Evolutionary conservation across 306 rosid genomes (phyloP).

Genomic region (Quercus dentata): DNA sequence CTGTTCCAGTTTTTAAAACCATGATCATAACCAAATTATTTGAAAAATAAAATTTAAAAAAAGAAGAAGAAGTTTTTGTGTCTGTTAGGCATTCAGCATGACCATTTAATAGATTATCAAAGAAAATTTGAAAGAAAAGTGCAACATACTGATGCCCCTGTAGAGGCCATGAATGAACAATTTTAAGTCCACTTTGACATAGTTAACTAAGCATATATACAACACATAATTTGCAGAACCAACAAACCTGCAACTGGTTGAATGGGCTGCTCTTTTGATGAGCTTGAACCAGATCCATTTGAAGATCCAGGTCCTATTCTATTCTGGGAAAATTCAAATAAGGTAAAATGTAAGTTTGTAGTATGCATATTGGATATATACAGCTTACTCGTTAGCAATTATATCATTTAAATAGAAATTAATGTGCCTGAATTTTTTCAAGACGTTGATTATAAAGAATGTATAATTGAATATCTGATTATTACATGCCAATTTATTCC

Average conservation of each 20-base stretch:
- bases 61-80: background rate
- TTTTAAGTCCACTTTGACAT: background rate
- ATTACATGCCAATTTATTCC: constrained; percentile 8
- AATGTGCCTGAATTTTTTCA: background rate
- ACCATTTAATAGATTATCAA: background rate
- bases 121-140: background rate
- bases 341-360: background rate
- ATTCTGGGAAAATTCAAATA: constrained; percentile 36
- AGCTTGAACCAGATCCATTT: constrained; percentile 60
- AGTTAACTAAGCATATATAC: constrained; percentile 11
- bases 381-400: background rate
- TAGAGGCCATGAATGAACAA: constrained; percentile 1
- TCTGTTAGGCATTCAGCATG: background rate
- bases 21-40: background rate
- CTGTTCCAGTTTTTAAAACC: too few relatives aligned
- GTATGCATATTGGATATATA: background rate
- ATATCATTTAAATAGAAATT: background rate
- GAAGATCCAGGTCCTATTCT: constrained; percentile 55
- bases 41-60: background rate
- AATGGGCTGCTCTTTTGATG: constrained; percentile 55
- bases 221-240: background rate
- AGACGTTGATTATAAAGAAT: background rate
- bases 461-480: background rate
- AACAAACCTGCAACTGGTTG: constrained; percentile 54
- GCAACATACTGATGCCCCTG: background rate